These are phyloP conservation scores for Aspergillus kassunensis DNA, from an alignment of 495 filamentous ascomycete genomes.

Conservation along the genomic window DNA sequence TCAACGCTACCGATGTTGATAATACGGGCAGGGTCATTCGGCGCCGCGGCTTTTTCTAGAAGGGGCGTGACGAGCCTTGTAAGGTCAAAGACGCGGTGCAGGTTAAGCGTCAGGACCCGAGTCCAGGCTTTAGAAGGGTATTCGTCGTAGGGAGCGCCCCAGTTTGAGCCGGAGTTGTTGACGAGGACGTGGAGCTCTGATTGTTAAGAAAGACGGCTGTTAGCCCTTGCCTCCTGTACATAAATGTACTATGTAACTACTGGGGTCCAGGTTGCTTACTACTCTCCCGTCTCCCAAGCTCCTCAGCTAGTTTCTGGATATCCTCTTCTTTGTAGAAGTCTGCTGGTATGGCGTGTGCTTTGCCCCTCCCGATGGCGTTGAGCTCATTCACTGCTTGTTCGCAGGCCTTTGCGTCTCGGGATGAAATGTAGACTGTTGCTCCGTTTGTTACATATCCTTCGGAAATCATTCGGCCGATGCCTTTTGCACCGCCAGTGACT, in stretches of 20 bases:
- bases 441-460: conserved; percentile 76
- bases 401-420: conserved; percentile 61
- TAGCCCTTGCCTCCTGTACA: too few relatives aligned
- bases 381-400: conserved; percentile 55
- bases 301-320: conserved; percentile 57
- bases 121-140: conserved; percentile 68
- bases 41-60: conserved; percentile 51
- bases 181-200: conserved; percentile 69
- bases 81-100: conserved; percentile 74
- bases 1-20: conserved; percentile 76
- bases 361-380: conserved; percentile 59
- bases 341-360: conserved; percentile 59
- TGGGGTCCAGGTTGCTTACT: conserved; percentile 32
- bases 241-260: too few relatives aligned
- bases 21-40: conserved; percentile 55
- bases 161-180: conserved; percentile 75
- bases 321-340: conserved; percentile 76
- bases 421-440: conserved; percentile 80
- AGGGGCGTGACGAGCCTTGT: conserved; percentile 71
- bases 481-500: conserved; percentile 68
- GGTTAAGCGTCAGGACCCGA: conserved; percentile 72
- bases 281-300: conserved; percentile 59
- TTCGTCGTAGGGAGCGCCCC: conserved; percentile 63
- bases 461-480: conserved; percentile 76
- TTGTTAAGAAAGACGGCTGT: too few relatives aligned